phyloP scores from a whole-genome alignment of 1,284 basidiomycete species.

The Schizophyllum commune region DNA sequence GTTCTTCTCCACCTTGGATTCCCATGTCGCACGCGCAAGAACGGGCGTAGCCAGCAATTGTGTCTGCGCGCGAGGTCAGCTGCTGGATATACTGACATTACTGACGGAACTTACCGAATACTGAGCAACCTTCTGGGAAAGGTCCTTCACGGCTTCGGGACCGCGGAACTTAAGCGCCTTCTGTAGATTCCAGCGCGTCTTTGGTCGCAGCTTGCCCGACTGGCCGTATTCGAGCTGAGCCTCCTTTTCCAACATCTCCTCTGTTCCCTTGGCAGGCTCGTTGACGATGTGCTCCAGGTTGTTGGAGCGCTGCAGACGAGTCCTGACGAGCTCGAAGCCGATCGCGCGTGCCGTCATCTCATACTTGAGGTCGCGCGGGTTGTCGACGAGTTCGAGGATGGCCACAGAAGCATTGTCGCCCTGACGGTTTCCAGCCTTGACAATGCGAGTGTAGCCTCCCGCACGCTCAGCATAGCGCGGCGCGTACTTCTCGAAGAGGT shows the following conservation, averaged over 20 bases:
- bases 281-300: constrained; percentile 41
- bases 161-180: constrained; percentile 56
- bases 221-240: constrained; percentile 27
- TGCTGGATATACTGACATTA: constrained; percentile 1
- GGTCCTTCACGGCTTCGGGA: constrained; percentile 28
- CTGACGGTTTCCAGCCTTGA: constrained; percentile 80
- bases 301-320: constrained; percentile 35
- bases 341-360: constrained; percentile 81
- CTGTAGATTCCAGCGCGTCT: constrained; percentile 64
- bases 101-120: constrained; percentile 36
- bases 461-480: constrained; percentile 77
- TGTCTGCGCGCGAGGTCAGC: constrained; percentile 28
- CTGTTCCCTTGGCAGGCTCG: constrained; percentile 29
- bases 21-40: constrained; percentile 28
- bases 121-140: constrained; percentile 37
- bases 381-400: constrained; percentile 91
- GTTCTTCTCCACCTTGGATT: constrained; percentile 27
- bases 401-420: constrained; percentile 95
- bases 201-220: constrained; percentile 40
- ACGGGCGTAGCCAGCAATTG: constrained; percentile 46
- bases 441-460: constrained; percentile 94
- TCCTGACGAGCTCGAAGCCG: constrained; percentile 68
- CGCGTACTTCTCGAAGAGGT: constrained; percentile 78
- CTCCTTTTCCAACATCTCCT: constrained; percentile 42
- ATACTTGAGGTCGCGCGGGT: constrained; percentile 81